Percentiles rank a stretch among this genome's conserved stretches.
phyloP scores from a whole-genome alignment of 345 rosid genomes.

The Streptanthus diversifolius region DNA sequence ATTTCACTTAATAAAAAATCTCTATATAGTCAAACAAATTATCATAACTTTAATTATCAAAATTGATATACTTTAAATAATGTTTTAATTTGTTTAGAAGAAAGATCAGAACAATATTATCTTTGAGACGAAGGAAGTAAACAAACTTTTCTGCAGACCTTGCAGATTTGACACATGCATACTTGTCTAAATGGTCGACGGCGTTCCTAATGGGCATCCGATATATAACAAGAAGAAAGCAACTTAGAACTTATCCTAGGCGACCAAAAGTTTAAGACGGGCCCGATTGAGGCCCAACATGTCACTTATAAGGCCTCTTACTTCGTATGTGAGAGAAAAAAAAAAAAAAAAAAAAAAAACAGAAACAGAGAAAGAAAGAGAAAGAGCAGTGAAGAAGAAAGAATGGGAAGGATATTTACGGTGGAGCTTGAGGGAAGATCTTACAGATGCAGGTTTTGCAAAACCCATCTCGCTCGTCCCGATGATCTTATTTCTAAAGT shows the following conservation, averaged over 20 bases:
- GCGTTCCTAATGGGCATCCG: neutral
- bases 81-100: neutral
- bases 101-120: neutral
- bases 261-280: neutral
- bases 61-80: neutral
- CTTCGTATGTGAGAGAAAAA: neutral
- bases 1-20: no score
- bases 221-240: neutral
- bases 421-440: slow-evolving; percentile 92
- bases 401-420: slow-evolving; percentile 80
- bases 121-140: neutral
- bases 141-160: neutral
- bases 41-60: neutral
- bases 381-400: neutral
- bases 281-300: slow-evolving; percentile 8
- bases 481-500: slow-evolving; percentile 69
- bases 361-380: slow-evolving; percentile 1
- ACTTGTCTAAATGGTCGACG: neutral
- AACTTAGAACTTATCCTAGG: neutral
- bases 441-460: slow-evolving; percentile 85
- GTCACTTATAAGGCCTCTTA: neutral
- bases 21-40: no score
- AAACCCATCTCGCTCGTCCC: slow-evolving; percentile 76
- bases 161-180: neutral
- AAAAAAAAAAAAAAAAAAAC: neutral